Conservation (phyloP, 768 basidiomycete species). For the Suillus subalutaceus region DNA sequence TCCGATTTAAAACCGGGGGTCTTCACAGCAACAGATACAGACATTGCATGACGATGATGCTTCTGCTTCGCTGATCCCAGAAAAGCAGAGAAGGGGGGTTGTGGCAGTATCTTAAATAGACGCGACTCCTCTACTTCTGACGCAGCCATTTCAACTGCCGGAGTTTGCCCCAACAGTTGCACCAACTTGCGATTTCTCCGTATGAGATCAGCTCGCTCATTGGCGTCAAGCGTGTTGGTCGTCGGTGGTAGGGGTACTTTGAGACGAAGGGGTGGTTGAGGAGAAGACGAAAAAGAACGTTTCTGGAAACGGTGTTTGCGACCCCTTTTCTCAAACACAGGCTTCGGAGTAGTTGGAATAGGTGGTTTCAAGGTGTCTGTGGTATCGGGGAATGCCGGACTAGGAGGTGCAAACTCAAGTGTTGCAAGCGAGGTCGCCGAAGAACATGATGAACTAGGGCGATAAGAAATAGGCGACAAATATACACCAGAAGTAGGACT, state of each 20-base stretch:
- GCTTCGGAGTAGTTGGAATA: conserved; percentile 50
- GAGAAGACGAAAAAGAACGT: conserved; percentile 34
- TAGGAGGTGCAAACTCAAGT: conserved; percentile 32
- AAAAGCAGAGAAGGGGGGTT: conserved; percentile 29
- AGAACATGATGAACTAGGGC: conserved; percentile 26
- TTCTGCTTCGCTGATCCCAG: conserved; percentile 30
- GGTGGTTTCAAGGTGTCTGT: conserved; percentile 39
- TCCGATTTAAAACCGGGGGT: conserved; percentile 24
- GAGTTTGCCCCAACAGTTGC: conserved; percentile 77
- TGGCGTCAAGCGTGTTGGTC: conserved; percentile 64
- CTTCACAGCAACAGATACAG: conserved; percentile 30
- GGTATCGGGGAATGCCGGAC: conserved; percentile 11
- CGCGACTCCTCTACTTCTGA: conserved; percentile 31
- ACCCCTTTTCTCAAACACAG: conserved; percentile 41
- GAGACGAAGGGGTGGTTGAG: conserved; percentile 18
- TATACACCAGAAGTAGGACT: conserved; percentile 25
- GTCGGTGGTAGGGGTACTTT: conserved; percentile 55
- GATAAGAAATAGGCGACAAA: conserved; percentile 14
- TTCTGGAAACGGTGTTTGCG: conserved; percentile 23
- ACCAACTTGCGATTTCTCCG: conserved; percentile 76
- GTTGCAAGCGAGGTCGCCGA: conserved; percentile 32
- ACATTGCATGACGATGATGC: conserved; percentile 34
- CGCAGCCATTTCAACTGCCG: conserved; percentile 43
- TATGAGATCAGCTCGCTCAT: conserved; percentile 72
- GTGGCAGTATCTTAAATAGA: conserved; percentile 23